These are phyloP conservation scores for Penicilliopsis zonata DNA, from an alignment of 495 filamentous ascomycete species.

Conservation along the genomic window DNA sequence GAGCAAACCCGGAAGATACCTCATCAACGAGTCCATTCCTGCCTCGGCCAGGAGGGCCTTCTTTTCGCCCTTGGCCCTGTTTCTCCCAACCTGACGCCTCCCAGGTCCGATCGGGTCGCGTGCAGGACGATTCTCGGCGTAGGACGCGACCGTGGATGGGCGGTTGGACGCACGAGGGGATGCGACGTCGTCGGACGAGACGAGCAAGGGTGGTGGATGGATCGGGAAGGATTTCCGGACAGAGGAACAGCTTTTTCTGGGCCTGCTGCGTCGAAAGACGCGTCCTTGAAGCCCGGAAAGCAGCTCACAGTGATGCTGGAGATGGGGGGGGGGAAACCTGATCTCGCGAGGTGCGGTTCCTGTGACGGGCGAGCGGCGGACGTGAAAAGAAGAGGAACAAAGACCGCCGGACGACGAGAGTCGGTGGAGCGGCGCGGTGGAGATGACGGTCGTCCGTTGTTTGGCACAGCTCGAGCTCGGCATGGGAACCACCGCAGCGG, in stretches of 20 bases:
- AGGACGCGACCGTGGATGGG: too few relatives aligned
- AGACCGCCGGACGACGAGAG: slow-evolving; percentile 18
- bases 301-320: too few relatives aligned
- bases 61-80: not conserved
- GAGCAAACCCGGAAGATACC: slow-evolving; percentile 18
- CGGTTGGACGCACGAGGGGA: too few relatives aligned
- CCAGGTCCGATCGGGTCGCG: too few relatives aligned
- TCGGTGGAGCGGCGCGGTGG: slow-evolving; percentile 24
- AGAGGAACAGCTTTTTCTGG: too few relatives aligned
- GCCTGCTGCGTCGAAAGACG: too few relatives aligned
- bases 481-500: slow-evolving; percentile 1
- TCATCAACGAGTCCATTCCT: slow-evolving; percentile 36
- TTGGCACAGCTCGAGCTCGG: slow-evolving; percentile 3
- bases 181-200: too few relatives aligned
- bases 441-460: slow-evolving; percentile 11
- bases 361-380: slow-evolving; percentile 6
- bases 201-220: too few relatives aligned
- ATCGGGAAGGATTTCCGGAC: too few relatives aligned
- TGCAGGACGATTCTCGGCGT: too few relatives aligned
- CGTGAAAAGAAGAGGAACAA: slow-evolving; percentile 10
- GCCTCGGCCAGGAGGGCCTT: slow-evolving; percentile 13
- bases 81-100: too few relatives aligned
- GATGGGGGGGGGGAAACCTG: slow-evolving; percentile 4
- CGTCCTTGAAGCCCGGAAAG: too few relatives aligned
- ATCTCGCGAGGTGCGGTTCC: not conserved